phyloP scores from a whole-genome alignment of 441 rosid species.

The Erysimum cheiri region DNA sequence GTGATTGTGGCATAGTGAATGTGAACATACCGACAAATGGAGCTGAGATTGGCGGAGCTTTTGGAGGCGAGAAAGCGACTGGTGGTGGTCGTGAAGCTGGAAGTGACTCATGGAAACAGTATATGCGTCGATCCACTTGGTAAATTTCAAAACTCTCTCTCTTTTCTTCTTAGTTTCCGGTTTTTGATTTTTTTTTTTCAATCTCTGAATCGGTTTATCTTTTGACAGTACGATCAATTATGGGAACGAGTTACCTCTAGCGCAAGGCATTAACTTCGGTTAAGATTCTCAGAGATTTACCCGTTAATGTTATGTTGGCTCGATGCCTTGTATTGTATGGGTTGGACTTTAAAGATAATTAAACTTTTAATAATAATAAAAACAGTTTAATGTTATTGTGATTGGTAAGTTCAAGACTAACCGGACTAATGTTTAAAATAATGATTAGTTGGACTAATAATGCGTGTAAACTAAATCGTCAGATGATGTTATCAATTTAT shows the following conservation, averaged over 20 bases:
- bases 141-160: slow-evolving; percentile 30
- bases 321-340: slow-evolving; percentile 2
- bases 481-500: no score
- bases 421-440: neutral
- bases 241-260: slow-evolving; percentile 90
- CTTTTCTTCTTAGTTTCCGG: neutral
- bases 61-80: slow-evolving; percentile 97
- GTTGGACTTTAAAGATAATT: neutral
- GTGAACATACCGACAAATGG: slow-evolving; percentile 98
- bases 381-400: neutral
- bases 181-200: slow-evolving; percentile 4
- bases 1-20: slow-evolving; percentile 95
- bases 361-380: slow-evolving; percentile 1
- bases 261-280: slow-evolving; percentile 98
- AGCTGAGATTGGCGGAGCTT: slow-evolving; percentile 98
- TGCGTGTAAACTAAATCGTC: neutral
- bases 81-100: slow-evolving; percentile 99
- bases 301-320: slow-evolving; percentile 17
- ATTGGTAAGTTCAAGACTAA: neutral
- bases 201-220: slow-evolving; percentile 3
- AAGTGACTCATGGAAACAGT: slow-evolving; percentile 99
- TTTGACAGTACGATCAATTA: slow-evolving; percentile 85
- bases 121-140: slow-evolving; percentile 99
- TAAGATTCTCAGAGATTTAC: slow-evolving; percentile 35
- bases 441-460: neutral